Conservation (phyloP, 2,329 filamentous ascomycete genomes). For the Coniochaeta prunicola region DNA sequence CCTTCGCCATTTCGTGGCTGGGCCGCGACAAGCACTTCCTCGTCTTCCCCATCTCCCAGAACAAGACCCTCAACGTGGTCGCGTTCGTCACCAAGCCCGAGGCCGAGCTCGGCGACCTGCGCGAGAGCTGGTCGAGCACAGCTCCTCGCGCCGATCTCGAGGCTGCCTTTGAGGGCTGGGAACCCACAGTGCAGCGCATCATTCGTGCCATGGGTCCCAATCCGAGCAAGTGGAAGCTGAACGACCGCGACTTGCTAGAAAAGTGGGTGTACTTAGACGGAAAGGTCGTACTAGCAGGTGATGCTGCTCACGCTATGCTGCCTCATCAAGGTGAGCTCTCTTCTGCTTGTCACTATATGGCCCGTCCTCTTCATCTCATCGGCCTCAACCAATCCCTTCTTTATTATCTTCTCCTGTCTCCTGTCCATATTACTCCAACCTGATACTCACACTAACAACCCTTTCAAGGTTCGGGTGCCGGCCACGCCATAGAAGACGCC, state of each 20-base stretch:
- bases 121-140: slow-evolving; percentile 96
- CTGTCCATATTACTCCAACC: not conserved
- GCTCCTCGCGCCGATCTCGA: slow-evolving; percentile 41
- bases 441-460: not conserved
- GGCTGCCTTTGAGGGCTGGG: slow-evolving; percentile 10
- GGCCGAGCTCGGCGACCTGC: slow-evolving; percentile 73
- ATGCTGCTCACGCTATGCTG: slow-evolving; percentile 41
- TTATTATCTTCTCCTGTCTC: not conserved
- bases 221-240: slow-evolving; percentile 17
- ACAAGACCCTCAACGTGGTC: slow-evolving; percentile 58
- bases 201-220: slow-evolving; percentile 8
- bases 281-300: slow-evolving; percentile 33
- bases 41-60: slow-evolving; percentile 67
- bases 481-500: slow-evolving; percentile 33
- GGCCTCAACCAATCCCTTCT: not conserved
- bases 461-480: slow-evolving; percentile 23
- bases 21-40: slow-evolving; percentile 68
- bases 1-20: slow-evolving; percentile 12
- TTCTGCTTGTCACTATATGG: not conserved
- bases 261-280: slow-evolving; percentile 15
- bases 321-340: slow-evolving; percentile 27
- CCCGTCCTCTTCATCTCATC: not conserved
- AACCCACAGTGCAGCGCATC: slow-evolving; percentile 8
- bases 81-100: slow-evolving; percentile 90
- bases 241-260: slow-evolving; percentile 16